Conservation (phyloP, 2,329 filamentous ascomycete genomes). For the Pseudonectria buxi region DNA sequence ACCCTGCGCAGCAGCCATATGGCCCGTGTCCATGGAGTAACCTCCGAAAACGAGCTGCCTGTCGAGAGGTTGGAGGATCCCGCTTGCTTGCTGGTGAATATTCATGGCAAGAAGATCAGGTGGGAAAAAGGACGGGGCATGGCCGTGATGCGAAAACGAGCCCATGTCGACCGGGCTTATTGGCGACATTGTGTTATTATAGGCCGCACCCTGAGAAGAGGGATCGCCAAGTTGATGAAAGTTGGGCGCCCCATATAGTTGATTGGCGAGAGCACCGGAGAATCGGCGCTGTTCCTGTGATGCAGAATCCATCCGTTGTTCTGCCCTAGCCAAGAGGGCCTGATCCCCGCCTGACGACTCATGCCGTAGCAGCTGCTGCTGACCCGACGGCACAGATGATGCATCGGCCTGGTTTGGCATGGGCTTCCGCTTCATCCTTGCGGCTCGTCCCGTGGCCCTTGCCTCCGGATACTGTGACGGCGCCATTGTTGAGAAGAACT, state of each 20-base stretch:
- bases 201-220: slow-evolving; percentile 35
- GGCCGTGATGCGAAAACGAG: slow-evolving; percentile 31
- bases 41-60: slow-evolving; percentile 70
- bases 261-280: slow-evolving; percentile 34
- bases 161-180: slow-evolving; percentile 43
- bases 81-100: slow-evolving; percentile 41
- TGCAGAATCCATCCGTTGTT: slow-evolving; percentile 4
- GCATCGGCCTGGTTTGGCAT: slow-evolving; percentile 24
- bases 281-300: slow-evolving; percentile 32
- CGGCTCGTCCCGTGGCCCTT: slow-evolving; percentile 17
- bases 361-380: slow-evolving; percentile 9
- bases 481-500: slow-evolving; percentile 80
- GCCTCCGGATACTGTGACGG: slow-evolving; percentile 50
- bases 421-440: slow-evolving; percentile 29
- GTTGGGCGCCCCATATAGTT: slow-evolving; percentile 31
- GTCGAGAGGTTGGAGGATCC: slow-evolving; percentile 62
- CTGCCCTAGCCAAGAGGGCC: slow-evolving; percentile 4
- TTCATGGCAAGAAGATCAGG: slow-evolving; percentile 48
- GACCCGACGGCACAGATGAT: slow-evolving; percentile 7
- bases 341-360: slow-evolving; percentile 2
- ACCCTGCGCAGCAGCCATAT: slow-evolving; percentile 30
- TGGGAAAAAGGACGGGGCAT: slow-evolving; percentile 38
- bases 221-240: slow-evolving; percentile 38
- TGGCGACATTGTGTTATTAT: slow-evolving; percentile 44
- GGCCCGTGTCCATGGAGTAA: slow-evolving; percentile 49